Conservation (phyloP, 2,329 filamentous ascomycete species). For the Aspergillus flavus region DNA sequence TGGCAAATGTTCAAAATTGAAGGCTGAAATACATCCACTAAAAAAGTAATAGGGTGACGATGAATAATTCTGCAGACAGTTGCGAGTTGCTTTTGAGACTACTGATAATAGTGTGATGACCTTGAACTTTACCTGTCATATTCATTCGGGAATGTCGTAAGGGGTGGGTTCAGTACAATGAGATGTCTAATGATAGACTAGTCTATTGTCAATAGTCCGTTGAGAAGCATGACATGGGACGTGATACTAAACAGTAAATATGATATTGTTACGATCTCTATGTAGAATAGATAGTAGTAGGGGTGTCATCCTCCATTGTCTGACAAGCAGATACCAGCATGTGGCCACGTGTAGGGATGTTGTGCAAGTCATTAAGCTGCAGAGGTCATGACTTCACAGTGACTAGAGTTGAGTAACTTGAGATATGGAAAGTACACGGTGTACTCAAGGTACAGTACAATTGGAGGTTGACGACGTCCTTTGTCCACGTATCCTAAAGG, state of each 20-base stretch:
- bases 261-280: neutral
- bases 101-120: neutral
- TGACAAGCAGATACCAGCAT: neutral
- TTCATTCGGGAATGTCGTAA: neutral
- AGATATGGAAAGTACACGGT: neutral
- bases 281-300: neutral
- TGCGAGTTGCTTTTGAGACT: neutral
- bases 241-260: neutral
- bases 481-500: constrained; percentile 3
- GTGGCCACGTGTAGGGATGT: neutral
- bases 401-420: neutral
- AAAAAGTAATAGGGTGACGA: neutral
- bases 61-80: neutral
- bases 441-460: neutral
- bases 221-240: neutral
- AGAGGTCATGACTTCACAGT: neutral
- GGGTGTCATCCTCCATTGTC: neutral
- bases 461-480: neutral
- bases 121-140: neutral
- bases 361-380: neutral
- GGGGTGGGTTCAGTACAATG: neutral
- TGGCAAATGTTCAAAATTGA: neutral
- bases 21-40: neutral
- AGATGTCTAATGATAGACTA: neutral
- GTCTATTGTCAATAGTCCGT: neutral